Evolutionary conservation across 352 stramenopile genomes (phyloP).

Genomic region (Globisporangium orthogonon): DNA sequence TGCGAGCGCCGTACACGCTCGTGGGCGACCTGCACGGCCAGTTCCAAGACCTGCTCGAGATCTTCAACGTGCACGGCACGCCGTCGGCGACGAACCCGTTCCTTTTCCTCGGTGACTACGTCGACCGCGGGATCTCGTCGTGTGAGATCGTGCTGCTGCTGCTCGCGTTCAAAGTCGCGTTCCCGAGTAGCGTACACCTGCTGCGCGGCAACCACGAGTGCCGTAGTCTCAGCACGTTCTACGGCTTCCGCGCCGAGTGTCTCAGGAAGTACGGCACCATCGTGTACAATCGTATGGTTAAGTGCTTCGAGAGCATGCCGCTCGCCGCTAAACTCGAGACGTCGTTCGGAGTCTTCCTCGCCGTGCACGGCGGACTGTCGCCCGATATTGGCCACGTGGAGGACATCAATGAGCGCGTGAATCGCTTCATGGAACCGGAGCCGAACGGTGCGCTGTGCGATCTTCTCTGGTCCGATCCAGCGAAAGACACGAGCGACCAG

Average conservation of each 20-base stretch:
- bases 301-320: constrained; percentile 82
- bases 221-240: constrained; percentile 98
- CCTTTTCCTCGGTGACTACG: constrained; percentile 93
- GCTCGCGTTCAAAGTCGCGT: constrained; percentile 97
- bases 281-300: constrained; percentile 77
- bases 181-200: constrained; percentile 98
- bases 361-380: constrained; percentile 69
- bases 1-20: constrained; percentile 46
- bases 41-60: constrained; percentile 96
- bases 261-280: constrained; percentile 67
- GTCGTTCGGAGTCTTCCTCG: constrained; percentile 49
- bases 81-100: constrained; percentile 90
- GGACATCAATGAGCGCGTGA: constrained; percentile 67
- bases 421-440: constrained; percentile 77
- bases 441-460: constrained; percentile 95
- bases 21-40: constrained; percentile 95
- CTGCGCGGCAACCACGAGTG: constrained; percentile 99
- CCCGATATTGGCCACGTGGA: constrained; percentile 62
- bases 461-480: constrained; percentile 98
- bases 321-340: constrained; percentile 62
- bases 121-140: constrained; percentile 92
- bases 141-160: constrained; percentile 97
- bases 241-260: constrained; percentile 99
- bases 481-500: constrained; percentile 63
- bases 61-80: constrained; percentile 49